A percentile compares a stretch with the other conserved stretches of the same genome.
Evolutionary conservation across 257 asterid species (phyloP).

Genomic region (Misopates orontium): DNA sequence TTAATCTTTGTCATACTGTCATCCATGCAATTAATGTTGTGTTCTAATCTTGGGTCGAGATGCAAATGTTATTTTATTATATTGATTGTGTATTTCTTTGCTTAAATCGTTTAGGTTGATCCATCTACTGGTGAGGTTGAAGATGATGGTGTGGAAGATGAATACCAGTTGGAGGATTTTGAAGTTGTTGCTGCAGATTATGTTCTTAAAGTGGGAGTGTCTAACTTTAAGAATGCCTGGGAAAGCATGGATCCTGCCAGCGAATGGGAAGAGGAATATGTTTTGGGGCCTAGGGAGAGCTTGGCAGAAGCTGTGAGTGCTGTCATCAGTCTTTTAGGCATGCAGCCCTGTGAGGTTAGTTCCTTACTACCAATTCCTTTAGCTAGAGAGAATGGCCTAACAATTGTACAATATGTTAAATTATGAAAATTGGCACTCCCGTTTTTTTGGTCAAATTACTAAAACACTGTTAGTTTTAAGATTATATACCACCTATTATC

Average conservation of each 20-base stretch:
- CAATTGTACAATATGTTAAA: no score
- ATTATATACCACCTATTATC: no score
- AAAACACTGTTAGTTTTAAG: no score
- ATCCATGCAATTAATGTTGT: conserved; percentile 7
- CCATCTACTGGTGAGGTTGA: conserved; percentile 92
- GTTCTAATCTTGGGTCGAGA: conserved; percentile 6
- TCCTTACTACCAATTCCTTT: background rate
- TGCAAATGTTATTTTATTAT: background rate
- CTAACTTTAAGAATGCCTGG: conserved; percentile 97
- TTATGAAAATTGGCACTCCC: no score
- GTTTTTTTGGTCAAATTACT: no score
- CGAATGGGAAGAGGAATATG: conserved; percentile 88
- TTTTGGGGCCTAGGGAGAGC: conserved; percentile 93
- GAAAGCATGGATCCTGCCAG: conserved; percentile 74
- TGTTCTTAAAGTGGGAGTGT: conserved; percentile 80
- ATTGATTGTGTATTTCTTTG: background rate
- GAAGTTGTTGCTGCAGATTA: conserved; percentile 91
- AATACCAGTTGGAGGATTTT: conserved; percentile 92
- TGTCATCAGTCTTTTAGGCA: conserved; percentile 86
- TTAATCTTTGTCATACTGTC: background rate
- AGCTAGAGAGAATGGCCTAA: no score
- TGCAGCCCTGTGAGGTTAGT: conserved; percentile 99
- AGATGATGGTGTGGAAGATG: conserved; percentile 97
- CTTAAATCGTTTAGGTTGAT: conserved; percentile 61
- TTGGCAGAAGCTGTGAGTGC: conserved; percentile 85